A percentile compares a stretch with the other conserved stretches of the same genome.
phyloP scores from a whole-genome alignment of 805 yeast genomes.

The Saturnispora silvae region DNA sequence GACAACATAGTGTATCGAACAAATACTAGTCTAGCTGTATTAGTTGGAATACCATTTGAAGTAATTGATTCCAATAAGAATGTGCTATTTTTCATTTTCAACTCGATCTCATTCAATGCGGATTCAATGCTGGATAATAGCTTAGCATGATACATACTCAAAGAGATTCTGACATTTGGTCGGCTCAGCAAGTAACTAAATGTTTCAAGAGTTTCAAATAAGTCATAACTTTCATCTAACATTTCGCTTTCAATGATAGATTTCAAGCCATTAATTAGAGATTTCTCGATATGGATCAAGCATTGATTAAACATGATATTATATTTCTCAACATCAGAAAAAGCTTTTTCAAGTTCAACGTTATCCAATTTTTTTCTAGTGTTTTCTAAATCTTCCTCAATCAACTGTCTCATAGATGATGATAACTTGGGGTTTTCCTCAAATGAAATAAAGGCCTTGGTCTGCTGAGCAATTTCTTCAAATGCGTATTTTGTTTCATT shows the following conservation, averaged over 20 bases:
- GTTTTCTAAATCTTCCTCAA: constrained; percentile 2
- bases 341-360: background rate
- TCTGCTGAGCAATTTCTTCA: background rate
- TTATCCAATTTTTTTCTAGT: background rate
- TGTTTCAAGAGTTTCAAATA: constrained; percentile 40
- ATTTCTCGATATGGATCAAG: background rate
- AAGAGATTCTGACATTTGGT: constrained; percentile 45
- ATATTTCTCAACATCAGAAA: background rate
- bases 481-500: constrained; percentile 1
- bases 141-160: constrained; percentile 47
- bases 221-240: constrained; percentile 22
- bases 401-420: background rate
- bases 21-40: constrained; percentile 40
- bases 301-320: background rate
- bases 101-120: constrained; percentile 36
- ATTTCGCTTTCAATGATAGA: constrained; percentile 1
- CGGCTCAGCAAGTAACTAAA: constrained; percentile 40
- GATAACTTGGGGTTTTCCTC: background rate
- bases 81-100: constrained; percentile 15
- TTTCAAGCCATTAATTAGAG: constrained; percentile 2
- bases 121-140: constrained; percentile 37
- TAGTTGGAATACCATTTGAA: constrained; percentile 36
- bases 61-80: background rate
- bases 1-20: constrained; percentile 39
- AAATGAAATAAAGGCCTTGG: background rate